A percentile compares a stretch with the other conserved stretches of the same genome.
These are phyloP conservation scores for Fusarium sarcochroum DNA, from an alignment of 2,329 filamentous ascomycete species.

Conservation along the genomic window DNA sequence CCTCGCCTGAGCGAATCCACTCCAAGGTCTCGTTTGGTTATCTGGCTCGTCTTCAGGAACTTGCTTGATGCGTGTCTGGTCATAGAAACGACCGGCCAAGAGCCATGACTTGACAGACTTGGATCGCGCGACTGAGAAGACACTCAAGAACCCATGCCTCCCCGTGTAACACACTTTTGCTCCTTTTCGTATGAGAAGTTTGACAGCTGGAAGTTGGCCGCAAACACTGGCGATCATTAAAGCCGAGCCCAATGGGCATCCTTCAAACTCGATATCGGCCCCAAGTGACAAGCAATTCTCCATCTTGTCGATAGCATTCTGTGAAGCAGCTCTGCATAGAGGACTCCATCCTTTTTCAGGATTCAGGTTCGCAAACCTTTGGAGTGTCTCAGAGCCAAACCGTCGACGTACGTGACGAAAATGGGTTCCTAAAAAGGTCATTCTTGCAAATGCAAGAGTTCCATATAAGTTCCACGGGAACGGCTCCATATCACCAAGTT, in stretches of 20 bases:
- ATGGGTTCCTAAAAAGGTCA: not conserved
- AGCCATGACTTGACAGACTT: not conserved
- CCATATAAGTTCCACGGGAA: not conserved
- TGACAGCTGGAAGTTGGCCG: not conserved
- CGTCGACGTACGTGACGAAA: not conserved
- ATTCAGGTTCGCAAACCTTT: not conserved
- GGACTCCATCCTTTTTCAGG: not conserved
- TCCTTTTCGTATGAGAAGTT: rapidly evolving
- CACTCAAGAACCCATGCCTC: rapidly evolving
- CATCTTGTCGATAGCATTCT: not conserved
- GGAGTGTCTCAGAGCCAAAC: not conserved
- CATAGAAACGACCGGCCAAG: not conserved
- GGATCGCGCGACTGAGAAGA: not conserved
- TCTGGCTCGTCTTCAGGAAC: not conserved
- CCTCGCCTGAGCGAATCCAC: not conserved
- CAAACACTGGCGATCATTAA: constrained; percentile 1
- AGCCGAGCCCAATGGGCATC: not conserved
- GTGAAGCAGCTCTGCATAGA: not conserved
- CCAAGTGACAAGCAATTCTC: not conserved
- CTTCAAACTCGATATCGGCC: not conserved
- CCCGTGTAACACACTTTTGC: not conserved
- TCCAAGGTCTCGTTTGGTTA: not conserved
- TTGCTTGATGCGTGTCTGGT: not conserved
- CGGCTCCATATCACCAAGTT: not conserved
- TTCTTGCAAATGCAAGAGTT: not conserved